Evolutionary conservation across 139 green algal genomes (phyloP).

Genomic region (Asterochloris sp.): DNA sequence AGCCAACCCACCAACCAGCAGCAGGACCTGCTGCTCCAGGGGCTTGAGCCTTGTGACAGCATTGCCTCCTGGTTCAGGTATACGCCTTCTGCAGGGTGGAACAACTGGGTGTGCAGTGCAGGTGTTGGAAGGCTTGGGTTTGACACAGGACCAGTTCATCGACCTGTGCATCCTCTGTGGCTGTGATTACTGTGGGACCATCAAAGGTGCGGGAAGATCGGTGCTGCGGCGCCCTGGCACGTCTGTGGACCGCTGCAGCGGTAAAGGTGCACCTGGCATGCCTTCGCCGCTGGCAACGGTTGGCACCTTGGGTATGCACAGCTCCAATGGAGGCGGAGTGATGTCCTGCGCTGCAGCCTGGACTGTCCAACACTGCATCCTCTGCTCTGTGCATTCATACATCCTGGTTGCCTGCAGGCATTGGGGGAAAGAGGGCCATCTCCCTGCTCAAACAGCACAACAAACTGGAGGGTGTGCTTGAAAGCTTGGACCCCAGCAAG

Average conservation of each 20-base stretch:
- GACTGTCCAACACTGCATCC: too few species aligned
- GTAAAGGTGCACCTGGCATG: neutral
- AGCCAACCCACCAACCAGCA: too few species aligned
- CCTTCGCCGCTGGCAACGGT: too few species aligned
- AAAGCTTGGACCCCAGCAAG: constrained; percentile 24
- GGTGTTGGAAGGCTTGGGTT: constrained; percentile 62
- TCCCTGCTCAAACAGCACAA: constrained; percentile 80
- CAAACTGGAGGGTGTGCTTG: constrained; percentile 39
- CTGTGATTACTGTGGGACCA: constrained; percentile 92
- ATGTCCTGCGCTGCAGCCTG: too few species aligned
- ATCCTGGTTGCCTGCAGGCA: constrained; percentile 7
- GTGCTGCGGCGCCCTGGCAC: neutral
- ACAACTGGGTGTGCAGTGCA: neutral
- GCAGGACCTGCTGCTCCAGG: too few species aligned
- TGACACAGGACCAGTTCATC: constrained; percentile 86
- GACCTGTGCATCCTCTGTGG: constrained; percentile 99
- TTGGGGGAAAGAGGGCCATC: constrained; percentile 47
- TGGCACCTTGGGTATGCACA: too few species aligned
- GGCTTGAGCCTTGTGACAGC: too few species aligned
- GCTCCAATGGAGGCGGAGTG: neutral
- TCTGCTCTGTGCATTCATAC: neutral
- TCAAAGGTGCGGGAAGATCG: constrained; percentile 39
- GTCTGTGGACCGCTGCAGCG: neutral
- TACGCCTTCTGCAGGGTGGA: neutral
- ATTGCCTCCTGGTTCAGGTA: too few species aligned